Conservation (phyloP, 352 stramenopile genomes). For the Thalassiosira hispida region DNA sequence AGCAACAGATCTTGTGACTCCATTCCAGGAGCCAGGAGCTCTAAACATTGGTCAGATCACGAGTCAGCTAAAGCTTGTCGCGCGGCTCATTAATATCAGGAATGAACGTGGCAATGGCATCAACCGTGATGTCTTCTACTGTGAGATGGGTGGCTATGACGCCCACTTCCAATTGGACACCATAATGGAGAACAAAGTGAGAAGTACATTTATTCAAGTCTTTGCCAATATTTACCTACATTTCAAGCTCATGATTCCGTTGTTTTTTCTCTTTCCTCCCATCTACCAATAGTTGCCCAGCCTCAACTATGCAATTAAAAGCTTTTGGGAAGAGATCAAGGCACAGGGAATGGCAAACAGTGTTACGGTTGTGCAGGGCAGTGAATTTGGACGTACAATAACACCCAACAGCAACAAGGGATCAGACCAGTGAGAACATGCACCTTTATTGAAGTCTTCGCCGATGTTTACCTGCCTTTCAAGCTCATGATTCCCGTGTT, state of each 20-base stretch:
- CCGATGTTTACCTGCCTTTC: too few relatives aligned
- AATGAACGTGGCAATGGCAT: constrained; percentile 61
- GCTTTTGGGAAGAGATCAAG: constrained; percentile 78
- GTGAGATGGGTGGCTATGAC: constrained; percentile 77
- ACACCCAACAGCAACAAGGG: constrained; percentile 69
- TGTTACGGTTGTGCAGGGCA: constrained; percentile 63
- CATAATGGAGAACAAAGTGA: constrained; percentile 59
- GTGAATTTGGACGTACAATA: constrained; percentile 78
- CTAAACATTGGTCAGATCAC: constrained; percentile 44
- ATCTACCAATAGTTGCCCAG: too few relatives aligned
- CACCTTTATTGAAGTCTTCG: too few relatives aligned
- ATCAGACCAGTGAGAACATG: too few relatives aligned
- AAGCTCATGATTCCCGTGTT: too few relatives aligned
- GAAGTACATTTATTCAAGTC: too few relatives aligned
- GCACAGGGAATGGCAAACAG: constrained; percentile 62
- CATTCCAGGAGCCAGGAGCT: constrained; percentile 20
- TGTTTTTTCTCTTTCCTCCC: too few relatives aligned
- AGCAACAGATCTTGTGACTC: constrained; percentile 31
- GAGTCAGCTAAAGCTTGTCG: constrained; percentile 67
- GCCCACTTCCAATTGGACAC: constrained; percentile 65
- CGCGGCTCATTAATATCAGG: constrained; percentile 68
- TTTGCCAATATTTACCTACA: too few relatives aligned
- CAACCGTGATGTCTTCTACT: constrained; percentile 75
- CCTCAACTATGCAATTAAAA: constrained; percentile 63
- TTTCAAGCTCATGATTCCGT: too few relatives aligned